phyloP scores from a whole-genome alignment of 2,329 filamentous ascomycete species.

The Phoma sp. region DNA sequence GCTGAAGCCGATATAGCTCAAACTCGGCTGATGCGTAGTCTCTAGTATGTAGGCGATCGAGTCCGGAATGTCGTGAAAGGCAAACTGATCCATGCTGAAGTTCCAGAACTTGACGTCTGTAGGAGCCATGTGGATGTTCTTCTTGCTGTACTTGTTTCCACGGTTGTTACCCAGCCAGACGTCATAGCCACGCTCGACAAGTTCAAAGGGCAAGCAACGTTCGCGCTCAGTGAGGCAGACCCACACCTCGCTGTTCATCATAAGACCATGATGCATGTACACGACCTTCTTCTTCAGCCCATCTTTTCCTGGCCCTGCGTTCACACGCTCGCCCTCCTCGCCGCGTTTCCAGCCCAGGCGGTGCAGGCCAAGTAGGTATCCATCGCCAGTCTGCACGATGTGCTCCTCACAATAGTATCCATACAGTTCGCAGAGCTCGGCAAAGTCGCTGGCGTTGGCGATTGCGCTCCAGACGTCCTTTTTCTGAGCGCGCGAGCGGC shows the following conservation, averaged over 20 bases:
- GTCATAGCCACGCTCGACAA: conserved; percentile 92
- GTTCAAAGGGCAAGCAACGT: conserved; percentile 82
- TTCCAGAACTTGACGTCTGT: conserved; percentile 86
- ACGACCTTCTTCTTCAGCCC: conserved; percentile 78
- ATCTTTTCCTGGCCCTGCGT: conserved; percentile 65
- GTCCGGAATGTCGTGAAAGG: conserved; percentile 95
- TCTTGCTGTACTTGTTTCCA: conserved; percentile 99
- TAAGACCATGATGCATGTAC: conserved; percentile 91
- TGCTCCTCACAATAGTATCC: conserved; percentile 97
- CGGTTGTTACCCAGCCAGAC: conserved; percentile 98
- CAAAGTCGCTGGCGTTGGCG: conserved; percentile 87
- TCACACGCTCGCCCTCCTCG: conserved; percentile 80
- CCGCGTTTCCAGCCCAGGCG: conserved; percentile 82
- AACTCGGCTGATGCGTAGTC: conserved; percentile 78
- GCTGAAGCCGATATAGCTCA: conserved; percentile 97
- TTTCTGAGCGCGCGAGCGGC: conserved; percentile 70
- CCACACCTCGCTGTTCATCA: conserved; percentile 99
- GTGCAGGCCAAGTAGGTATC: conserved; percentile 89
- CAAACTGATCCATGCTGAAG: conserved; percentile 98
- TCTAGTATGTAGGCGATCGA: conserved; percentile 90
- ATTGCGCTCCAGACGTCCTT: conserved; percentile 79
- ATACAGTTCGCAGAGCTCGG: conserved; percentile 88
- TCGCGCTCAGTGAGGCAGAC: conserved; percentile 87
- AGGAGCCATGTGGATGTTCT: conserved; percentile 78
- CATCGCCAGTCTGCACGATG: conserved; percentile 91